Evolutionary conservation across 2,329 filamentous ascomycete genomes (phyloP), one percentile per base, ranked within the genome.

Genomic region (Sporothrix curviconia): DNA sequence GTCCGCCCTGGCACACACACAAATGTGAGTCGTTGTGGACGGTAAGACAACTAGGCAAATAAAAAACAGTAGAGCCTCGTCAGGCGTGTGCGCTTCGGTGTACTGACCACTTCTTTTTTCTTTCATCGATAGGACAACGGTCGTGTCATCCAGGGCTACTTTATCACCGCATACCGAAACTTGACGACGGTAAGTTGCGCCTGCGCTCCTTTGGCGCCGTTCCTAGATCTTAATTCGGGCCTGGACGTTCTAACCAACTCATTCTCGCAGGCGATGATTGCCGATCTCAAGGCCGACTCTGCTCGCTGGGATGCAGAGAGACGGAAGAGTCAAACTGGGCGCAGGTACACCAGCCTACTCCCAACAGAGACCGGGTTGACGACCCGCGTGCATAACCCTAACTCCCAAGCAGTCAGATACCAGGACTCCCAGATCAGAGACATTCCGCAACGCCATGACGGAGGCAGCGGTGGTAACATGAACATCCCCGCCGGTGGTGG

Each of bases 131-230:
- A 83, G 79, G 80, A 82, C 67, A 76, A 65, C 57, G 76, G 80
- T 64, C 80, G 87, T 73, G 75, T 81, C 63, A 83, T 84, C 61
- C 79, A 83, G 66, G 87, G 87, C 64, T 91, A 87, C 74, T 89
- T 83, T 71, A 89, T 91, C 70, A 89, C 84, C 50, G 87, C 86
- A 61, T 91, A 91, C 72, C 82, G 87, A 62, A 89, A 90, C 69
- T 73, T 91, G 67, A 91, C 87, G 65, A 85, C 85, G 67, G 87
- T 90, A 79, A 75, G 85, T 74, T 46, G 56, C 55, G 17, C 24
- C 39, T 28, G 56, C 43, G 37, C 14, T 36, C 14, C 49, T 19
- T n/a, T 56, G 28, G 3, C 30, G 19, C n/a, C 19, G 34, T 22
- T 14, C 40, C 19, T 43, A 22, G 8, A 4, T 19, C 11, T 22